Evolutionary conservation across 2,329 filamentous ascomycete species (phyloP), one percentile per base, ranked within the genome.

Genomic region (Sclerotinia sclerotiorum): DNA sequence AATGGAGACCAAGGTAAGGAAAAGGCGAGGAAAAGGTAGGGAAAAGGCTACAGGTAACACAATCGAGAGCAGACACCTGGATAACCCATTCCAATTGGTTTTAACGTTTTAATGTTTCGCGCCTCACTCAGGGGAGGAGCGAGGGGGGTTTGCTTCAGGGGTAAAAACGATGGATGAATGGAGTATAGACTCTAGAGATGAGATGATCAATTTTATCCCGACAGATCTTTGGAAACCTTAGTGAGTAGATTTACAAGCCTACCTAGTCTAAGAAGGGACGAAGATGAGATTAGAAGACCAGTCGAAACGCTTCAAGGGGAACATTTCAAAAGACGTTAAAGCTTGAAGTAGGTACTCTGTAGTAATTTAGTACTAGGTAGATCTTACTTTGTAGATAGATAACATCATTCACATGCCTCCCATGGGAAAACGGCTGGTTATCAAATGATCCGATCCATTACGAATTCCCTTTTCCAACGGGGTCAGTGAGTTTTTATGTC

Each of bases 191-290:
- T 17, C 39, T 27, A 13, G 39, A 44, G 57, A 60, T 60, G 57
- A 42, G 32, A 54, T 52, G 61, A 48, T 64, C 61, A 42, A 35
- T 21, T 35, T 27, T 61, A 51, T 64, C 61, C 52, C 32, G 48
- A 64, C 52, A 52, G 39, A 60, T 60, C 39, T 46, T 32, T n/a
- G 56, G 24, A 21, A 60, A 27, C 39, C 39, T 29, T 35, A 21
- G 52, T 32, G 19, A 55, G 17, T 21, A 11, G 10, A 29, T 21
- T 32, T 11, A 35, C 54, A 17, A 8, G 27, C 5, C 19, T 13
- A 13, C 44, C 10, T 60, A 46, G 19, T 46, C 21, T 46, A 24
- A 60, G 27, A 48, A 48, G 19, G 32, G 42, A 61, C 21, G 19
- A 48, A 35, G 15, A 61, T 29, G 15, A 42, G n/a, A 57, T 57